A percentile compares a stretch with the other conserved stretches of the same genome.
Conservation (phyloP, 345 rosid species). For the Pseudoturritis turrita region DNA sequence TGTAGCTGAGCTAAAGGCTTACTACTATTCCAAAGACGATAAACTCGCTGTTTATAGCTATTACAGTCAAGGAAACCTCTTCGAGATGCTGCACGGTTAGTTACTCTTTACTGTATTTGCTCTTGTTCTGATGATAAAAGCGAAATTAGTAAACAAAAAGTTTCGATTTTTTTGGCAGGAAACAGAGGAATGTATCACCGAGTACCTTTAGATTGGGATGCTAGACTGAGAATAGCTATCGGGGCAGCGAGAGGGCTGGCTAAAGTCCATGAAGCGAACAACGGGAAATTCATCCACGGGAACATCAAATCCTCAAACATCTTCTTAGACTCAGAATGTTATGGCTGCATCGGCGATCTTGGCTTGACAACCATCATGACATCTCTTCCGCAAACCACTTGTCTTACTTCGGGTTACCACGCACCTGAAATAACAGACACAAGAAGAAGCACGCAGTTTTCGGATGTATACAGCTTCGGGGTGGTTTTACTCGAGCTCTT, state of each 20-base stretch:
- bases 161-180: conserved; percentile 1
- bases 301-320: conserved; percentile 82
- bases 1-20: conserved; percentile 81
- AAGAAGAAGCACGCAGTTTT: conserved; percentile 67
- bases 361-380: conserved; percentile 67
- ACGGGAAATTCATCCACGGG: conserved; percentile 64
- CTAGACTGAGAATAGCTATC: conserved; percentile 58
- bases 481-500: conserved; percentile 82
- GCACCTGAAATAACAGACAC: conserved; percentile 96
- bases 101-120: neutral
- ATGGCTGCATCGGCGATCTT: conserved; percentile 66
- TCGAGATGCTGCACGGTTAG: conserved; percentile 72
- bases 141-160: neutral
- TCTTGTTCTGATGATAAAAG: neutral
- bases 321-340: conserved; percentile 51
- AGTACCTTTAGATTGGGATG: conserved; percentile 63
- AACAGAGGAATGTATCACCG: conserved; percentile 42
- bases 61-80: conserved; percentile 62
- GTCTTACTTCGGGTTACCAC: conserved; percentile 72
- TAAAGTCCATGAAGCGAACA: conserved; percentile 54
- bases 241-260: conserved; percentile 81
- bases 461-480: conserved; percentile 93
- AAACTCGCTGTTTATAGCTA: conserved; percentile 81
- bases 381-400: conserved; percentile 52
- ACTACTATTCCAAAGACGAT: conserved; percentile 86